phyloP scores from a whole-genome alignment of 2,329 filamentous ascomycete species.

The Passalora sequoiae region DNA sequence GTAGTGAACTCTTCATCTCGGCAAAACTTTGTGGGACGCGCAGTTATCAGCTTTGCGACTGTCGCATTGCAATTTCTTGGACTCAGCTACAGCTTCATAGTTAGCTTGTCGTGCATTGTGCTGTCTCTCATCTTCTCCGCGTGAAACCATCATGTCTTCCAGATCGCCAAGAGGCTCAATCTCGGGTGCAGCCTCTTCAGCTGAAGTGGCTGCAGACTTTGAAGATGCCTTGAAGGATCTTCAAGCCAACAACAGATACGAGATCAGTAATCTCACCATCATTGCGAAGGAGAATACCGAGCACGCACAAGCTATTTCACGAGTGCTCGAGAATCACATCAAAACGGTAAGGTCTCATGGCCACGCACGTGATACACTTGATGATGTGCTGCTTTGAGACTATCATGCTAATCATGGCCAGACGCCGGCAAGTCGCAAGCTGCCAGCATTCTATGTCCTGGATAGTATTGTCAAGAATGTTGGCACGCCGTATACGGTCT shows the following conservation, averaged over 20 bases:
- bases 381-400: too few species aligned
- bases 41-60: neutral
- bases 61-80: neutral
- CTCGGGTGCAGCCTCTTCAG: conserved; percentile 52
- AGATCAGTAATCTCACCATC: conserved; percentile 95
- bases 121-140: conserved; percentile 18
- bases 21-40: conserved; percentile 11
- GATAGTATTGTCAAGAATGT: conserved; percentile 99
- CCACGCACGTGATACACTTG: too few species aligned
- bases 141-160: conserved; percentile 54
- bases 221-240: conserved; percentile 88
- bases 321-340: conserved; percentile 87
- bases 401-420: conserved; percentile 46
- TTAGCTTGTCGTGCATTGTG: conserved; percentile 23
- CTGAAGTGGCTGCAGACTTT: conserved; percentile 93
- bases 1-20: too few species aligned
- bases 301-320: conserved; percentile 87
- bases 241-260: conserved; percentile 82
- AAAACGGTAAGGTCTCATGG: conserved; percentile 67
- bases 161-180: conserved; percentile 33
- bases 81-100: conserved; percentile 14
- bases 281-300: conserved; percentile 97
- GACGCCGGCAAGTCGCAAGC: conserved; percentile 81
- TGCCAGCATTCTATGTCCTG: conserved; percentile 93
- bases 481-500: conserved; percentile 92